Percentiles rank a stretch among this genome's conserved stretches.
Conservation (phyloP, 2,329 filamentous ascomycete species). For the Verticillium zaregamsianum region DNA sequence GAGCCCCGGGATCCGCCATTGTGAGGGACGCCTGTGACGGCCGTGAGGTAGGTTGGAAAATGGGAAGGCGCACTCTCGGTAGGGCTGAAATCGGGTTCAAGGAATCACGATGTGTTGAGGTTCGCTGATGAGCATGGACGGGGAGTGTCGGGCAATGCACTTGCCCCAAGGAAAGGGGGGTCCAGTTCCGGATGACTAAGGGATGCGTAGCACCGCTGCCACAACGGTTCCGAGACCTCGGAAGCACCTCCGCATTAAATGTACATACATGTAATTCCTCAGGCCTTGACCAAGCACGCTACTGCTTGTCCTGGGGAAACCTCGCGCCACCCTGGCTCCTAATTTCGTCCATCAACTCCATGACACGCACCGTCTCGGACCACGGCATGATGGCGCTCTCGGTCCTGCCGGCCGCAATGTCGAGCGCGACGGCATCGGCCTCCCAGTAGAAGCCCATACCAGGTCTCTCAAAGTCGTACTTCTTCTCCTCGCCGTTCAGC, state of each 20-base stretch:
- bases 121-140: neutral
- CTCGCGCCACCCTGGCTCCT: constrained; percentile 25
- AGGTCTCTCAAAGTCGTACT: constrained; percentile 29
- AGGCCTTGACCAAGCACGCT: neutral
- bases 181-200: neutral
- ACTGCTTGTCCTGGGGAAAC: constrained; percentile 21
- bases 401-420: constrained; percentile 30
- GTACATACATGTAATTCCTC: neutral
- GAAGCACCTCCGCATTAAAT: neutral
- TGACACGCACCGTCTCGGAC: constrained; percentile 38
- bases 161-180: neutral
- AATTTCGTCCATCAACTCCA: constrained; percentile 44
- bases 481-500: constrained; percentile 22
- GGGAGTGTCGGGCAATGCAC: neutral
- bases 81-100: neutral
- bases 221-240: neutral
- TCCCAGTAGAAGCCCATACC: constrained; percentile 40
- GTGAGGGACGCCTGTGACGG: neutral
- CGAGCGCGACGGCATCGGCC: constrained; percentile 36
- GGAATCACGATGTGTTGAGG: neutral
- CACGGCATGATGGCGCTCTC: constrained; percentile 39
- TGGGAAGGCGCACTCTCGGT: neutral
- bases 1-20: neutral
- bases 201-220: too few relatives aligned
- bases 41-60: neutral